phyloP scores from a whole-genome alignment of 805 yeast genomes.

The Saturnispora halmiae region DNA sequence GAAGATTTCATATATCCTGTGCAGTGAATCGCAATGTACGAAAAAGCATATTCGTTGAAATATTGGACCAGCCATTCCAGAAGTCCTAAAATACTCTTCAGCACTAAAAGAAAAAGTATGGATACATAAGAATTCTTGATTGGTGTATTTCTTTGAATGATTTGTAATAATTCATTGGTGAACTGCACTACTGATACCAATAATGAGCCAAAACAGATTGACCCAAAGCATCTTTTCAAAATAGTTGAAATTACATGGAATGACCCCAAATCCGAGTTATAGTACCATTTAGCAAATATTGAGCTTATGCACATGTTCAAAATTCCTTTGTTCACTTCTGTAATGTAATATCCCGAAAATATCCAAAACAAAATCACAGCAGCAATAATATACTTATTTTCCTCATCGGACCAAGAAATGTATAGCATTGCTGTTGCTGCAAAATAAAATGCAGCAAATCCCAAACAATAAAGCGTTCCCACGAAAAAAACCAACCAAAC shows the following conservation, averaged over 20 bases:
- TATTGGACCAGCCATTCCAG: constrained; percentile 11
- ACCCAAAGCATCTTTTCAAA: constrained; percentile 77
- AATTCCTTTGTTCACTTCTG: constrained; percentile 72
- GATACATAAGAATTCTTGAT: not conserved
- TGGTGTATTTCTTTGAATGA: constrained; percentile 2
- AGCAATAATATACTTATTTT: constrained; percentile 2
- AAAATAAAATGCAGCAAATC: constrained; percentile 57
- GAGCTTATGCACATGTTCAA: constrained; percentile 80
- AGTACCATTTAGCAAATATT: constrained; percentile 87
- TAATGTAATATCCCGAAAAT: constrained; percentile 74
- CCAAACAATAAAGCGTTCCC: constrained; percentile 44
- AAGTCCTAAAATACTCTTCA: constrained; percentile 1
- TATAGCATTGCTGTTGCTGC: constrained; percentile 67
- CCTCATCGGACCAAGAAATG: constrained; percentile 49
- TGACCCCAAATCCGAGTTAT: constrained; percentile 60
- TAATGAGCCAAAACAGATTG: constrained; percentile 71
- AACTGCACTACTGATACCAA: constrained; percentile 63
- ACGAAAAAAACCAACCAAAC: constrained; percentile 38
- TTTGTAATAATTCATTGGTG: constrained; percentile 3
- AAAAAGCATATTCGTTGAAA: constrained; percentile 78
- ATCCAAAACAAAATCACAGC: constrained; percentile 61
- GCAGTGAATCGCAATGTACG: constrained; percentile 80
- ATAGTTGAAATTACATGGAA: constrained; percentile 64
- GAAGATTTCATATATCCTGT: constrained; percentile 65
- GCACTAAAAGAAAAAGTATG: constrained; percentile 1